Evolutionary conservation across 2,329 filamentous ascomycete species (phyloP).

Genomic region (Microdochium trichocladiopsis): DNA sequence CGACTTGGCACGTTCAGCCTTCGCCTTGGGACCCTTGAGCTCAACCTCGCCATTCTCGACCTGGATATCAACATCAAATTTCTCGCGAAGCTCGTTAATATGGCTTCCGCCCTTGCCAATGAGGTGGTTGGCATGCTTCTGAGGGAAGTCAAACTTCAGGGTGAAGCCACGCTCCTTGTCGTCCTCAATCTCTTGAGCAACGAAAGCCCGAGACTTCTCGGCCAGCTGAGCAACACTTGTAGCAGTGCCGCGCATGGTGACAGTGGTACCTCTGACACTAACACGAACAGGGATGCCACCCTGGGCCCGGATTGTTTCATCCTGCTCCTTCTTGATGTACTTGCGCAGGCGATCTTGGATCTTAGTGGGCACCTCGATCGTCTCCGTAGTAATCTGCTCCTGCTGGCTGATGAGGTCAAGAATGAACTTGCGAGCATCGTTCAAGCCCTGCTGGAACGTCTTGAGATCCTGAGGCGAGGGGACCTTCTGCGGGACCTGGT

Average conservation of each 20-base stretch:
- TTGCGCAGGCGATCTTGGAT: conserved; percentile 57
- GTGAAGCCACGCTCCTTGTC: conserved; percentile 91
- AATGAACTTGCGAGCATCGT: conserved; percentile 50
- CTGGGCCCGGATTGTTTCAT: conserved; percentile 36
- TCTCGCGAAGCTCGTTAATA: conserved; percentile 58
- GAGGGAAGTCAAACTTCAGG: conserved; percentile 83
- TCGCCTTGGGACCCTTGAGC: conserved; percentile 90
- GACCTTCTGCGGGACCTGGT: conserved; percentile 46
- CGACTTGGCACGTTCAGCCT: conserved; percentile 78
- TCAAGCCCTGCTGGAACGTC: conserved; percentile 47
- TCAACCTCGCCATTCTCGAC: conserved; percentile 92
- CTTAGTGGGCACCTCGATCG: conserved; percentile 54
- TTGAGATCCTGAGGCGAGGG: conserved; percentile 42
- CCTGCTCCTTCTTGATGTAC: conserved; percentile 60
- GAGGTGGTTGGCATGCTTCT: conserved; percentile 86
- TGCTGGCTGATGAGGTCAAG: conserved; percentile 51
- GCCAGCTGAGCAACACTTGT: conserved; percentile 65
- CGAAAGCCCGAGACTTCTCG: conserved; percentile 67
- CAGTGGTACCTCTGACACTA: conserved; percentile 48
- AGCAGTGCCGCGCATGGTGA: conserved; percentile 71
- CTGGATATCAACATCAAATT: conserved; percentile 70
- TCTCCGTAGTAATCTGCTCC: conserved; percentile 40
- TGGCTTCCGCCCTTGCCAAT: conserved; percentile 63
- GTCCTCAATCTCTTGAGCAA: conserved; percentile 83
- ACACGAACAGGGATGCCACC: conserved; percentile 56